These are phyloP conservation scores for Magnolia kwangsiensis DNA, from an alignment of 164 flowering plant genomes.

Conservation along the genomic window DNA sequence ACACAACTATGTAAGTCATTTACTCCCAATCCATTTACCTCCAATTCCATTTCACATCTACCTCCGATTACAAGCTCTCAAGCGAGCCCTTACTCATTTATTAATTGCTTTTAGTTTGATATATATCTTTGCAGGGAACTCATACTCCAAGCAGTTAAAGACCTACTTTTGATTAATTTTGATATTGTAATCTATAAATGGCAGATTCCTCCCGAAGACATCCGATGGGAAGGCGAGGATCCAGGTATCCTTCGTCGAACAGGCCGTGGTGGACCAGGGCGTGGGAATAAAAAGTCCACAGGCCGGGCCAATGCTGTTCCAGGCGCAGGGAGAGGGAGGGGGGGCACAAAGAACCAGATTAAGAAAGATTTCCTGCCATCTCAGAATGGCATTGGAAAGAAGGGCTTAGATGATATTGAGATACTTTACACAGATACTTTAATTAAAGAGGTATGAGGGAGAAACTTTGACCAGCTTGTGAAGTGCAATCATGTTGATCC, in stretches of 20 bases:
- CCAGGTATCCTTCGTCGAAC: slow-evolving; percentile 54
- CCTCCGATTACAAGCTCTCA: too few species aligned
- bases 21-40: too few species aligned
- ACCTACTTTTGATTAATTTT: neutral
- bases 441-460: slow-evolving; percentile 64
- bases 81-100: neutral
- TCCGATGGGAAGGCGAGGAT: slow-evolving; percentile 86
- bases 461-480: neutral
- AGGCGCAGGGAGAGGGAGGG: slow-evolving; percentile 76
- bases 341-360: slow-evolving; percentile 45
- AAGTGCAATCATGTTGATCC: neutral
- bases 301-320: slow-evolving; percentile 52
- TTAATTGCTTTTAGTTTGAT: neutral
- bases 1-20: too few species aligned
- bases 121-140: neutral
- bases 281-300: slow-evolving; percentile 56
- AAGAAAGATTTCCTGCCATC: slow-evolving; percentile 54
- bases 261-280: slow-evolving; percentile 66
- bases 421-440: slow-evolving; percentile 85
- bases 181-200: neutral
- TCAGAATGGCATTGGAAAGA: slow-evolving; percentile 79
- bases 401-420: slow-evolving; percentile 62
- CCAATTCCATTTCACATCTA: too few species aligned
- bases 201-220: slow-evolving; percentile 87
- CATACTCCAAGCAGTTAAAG: neutral